These are phyloP conservation scores for Nannochloris sp. DNA, from an alignment of 139 green algal species.

Conservation along the genomic window DNA sequence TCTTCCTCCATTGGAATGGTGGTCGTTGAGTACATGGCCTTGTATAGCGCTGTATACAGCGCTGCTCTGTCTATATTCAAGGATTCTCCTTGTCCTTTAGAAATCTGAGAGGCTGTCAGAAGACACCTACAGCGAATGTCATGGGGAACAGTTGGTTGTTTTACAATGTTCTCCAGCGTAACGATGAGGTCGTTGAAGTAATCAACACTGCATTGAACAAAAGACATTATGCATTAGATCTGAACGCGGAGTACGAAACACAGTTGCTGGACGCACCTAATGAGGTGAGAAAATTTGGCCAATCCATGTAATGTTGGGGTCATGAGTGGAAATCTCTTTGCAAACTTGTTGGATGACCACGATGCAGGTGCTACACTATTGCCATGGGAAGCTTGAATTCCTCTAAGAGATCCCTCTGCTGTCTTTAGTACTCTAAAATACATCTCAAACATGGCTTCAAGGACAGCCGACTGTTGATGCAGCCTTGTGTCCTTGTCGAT, in stretches of 20 bases:
- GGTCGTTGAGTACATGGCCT: constrained; percentile 30
- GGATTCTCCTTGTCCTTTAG: constrained; percentile 49
- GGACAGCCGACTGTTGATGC: constrained; percentile 28
- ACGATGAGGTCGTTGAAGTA: constrained; percentile 66
- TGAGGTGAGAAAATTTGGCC: constrained; percentile 55
- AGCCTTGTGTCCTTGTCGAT: constrained; percentile 5
- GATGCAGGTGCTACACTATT: neutral
- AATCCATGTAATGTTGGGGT: constrained; percentile 50
- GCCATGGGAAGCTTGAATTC: neutral
- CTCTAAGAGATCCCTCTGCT: constrained; percentile 20
- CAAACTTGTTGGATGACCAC: neutral
- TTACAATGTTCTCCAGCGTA: constrained; percentile 42
- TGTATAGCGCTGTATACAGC: constrained; percentile 53
- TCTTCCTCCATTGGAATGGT: constrained; percentile 25
- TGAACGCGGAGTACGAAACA: no score
- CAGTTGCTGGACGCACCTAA: constrained; percentile 12
- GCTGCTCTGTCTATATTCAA: constrained; percentile 55
- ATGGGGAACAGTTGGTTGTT: constrained; percentile 36
- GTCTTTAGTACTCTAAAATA: constrained; percentile 70
- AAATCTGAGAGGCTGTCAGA: constrained; percentile 44
- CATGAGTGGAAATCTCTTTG: constrained; percentile 55
- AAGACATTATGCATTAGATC: neutral
- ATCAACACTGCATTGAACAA: constrained; percentile 41
- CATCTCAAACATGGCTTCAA: constrained; percentile 71
- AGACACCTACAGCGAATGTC: constrained; percentile 46